These are phyloP conservation scores for Fusarium tupiense DNA, from an alignment of 2,329 filamentous ascomycete genomes.

Conservation along the genomic window DNA sequence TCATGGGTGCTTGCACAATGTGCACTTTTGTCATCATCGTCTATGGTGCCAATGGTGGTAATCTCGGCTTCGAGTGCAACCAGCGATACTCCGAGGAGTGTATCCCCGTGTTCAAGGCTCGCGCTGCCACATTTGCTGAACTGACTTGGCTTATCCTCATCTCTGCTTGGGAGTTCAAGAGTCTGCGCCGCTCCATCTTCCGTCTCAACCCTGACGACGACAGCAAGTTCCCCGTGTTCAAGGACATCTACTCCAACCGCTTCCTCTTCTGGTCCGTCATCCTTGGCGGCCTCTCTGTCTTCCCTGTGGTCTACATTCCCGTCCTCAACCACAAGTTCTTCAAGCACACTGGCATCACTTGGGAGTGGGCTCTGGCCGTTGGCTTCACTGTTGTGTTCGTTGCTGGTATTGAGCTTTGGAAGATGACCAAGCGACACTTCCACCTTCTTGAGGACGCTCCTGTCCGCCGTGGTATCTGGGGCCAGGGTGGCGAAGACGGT, in stretches of 20 bases:
- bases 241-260: slow-evolving; percentile 74
- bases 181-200: slow-evolving; percentile 77
- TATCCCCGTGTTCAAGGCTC: slow-evolving; percentile 71
- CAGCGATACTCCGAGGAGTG: slow-evolving; percentile 65
- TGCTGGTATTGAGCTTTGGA: slow-evolving; percentile 76
- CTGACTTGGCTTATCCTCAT: slow-evolving; percentile 79
- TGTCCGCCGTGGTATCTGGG: slow-evolving; percentile 61
- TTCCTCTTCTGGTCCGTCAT: slow-evolving; percentile 76
- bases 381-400: slow-evolving; percentile 73
- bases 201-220: slow-evolving; percentile 65
- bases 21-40: slow-evolving; percentile 73
- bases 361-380: slow-evolving; percentile 79
- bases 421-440: slow-evolving; percentile 70
- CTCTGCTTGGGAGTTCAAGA: slow-evolving; percentile 82
- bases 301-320: slow-evolving; percentile 78
- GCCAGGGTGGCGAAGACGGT: slow-evolving; percentile 61
- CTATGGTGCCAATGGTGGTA: slow-evolving; percentile 64
- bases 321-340: slow-evolving; percentile 75
- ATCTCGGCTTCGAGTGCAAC: slow-evolving; percentile 72
- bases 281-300: slow-evolving; percentile 68
- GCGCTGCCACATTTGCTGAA: slow-evolving; percentile 77
- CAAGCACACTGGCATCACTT: slow-evolving; percentile 75
- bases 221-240: slow-evolving; percentile 63
- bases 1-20: slow-evolving; percentile 77
- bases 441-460: slow-evolving; percentile 62